These are phyloP conservation scores for Schizochytrium sp. DNA, from an alignment of 108 stramenopile species.

Conservation along the genomic window DNA sequence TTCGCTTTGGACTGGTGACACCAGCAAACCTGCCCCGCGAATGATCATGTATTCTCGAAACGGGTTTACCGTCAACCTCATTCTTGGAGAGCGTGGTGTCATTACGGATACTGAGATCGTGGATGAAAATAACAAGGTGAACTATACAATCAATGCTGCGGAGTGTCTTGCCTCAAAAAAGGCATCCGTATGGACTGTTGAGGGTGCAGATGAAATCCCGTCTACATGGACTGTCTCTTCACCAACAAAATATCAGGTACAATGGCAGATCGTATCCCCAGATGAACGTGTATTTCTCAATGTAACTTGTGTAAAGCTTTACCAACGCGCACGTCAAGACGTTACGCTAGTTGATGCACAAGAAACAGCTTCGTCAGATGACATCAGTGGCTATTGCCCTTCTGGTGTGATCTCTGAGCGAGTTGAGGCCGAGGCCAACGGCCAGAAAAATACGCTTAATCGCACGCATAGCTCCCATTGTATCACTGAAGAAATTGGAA, in stretches of 20 bases:
- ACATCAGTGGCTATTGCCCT: background rate
- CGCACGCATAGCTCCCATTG: background rate
- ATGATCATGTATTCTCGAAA: slow-evolving; percentile 57
- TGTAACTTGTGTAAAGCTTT: too few relatives aligned
- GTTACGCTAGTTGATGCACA: too few relatives aligned
- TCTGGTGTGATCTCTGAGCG: background rate
- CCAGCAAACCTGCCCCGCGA: background rate
- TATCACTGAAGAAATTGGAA: background rate
- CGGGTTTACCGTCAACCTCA: background rate
- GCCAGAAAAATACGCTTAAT: too few relatives aligned
- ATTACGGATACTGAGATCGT: too few relatives aligned
- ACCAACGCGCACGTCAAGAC: too few relatives aligned
- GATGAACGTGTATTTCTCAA: too few relatives aligned
- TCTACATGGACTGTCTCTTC: background rate
- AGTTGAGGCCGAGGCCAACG: too few relatives aligned
- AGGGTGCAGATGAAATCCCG: background rate
- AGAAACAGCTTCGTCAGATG: background rate
- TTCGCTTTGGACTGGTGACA: slow-evolving; percentile 7
- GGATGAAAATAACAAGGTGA: too few relatives aligned
- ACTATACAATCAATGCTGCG: too few relatives aligned
- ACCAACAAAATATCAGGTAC: background rate
- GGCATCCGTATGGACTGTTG: too few relatives aligned
- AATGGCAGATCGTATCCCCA: background rate
- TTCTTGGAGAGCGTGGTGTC: slow-evolving; percentile 30
- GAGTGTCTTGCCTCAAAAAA: too few relatives aligned